A percentile compares a stretch with the other conserved stretches of the same genome.
Evolutionary conservation across 139 green algal species (phyloP).

Genomic region (Asterochloris sp.): DNA sequence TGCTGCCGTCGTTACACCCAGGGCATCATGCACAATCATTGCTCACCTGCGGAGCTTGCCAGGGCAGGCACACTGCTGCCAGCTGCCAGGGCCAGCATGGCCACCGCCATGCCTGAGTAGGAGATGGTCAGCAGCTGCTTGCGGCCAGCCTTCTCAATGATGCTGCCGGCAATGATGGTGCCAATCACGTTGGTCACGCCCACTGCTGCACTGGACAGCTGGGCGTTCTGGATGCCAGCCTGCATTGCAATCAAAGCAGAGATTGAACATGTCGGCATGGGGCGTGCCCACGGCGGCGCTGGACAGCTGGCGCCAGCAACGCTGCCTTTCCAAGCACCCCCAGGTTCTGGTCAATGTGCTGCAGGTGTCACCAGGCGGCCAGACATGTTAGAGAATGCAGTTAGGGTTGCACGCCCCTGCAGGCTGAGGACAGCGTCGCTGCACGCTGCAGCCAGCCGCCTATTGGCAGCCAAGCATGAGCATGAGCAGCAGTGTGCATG

Average conservation of each 20-base stretch:
- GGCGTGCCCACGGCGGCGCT: not conserved
- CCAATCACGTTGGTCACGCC: constrained; percentile 87
- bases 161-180: constrained; percentile 67
- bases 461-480: too few relatives aligned
- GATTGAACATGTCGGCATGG: not conserved
- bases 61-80: constrained; percentile 69
- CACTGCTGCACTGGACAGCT: constrained; percentile 83
- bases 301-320: too few relatives aligned
- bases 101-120: constrained; percentile 71
- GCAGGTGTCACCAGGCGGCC: too few relatives aligned
- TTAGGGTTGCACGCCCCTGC: too few relatives aligned
- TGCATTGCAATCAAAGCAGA: constrained; percentile 16
- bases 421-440: too few relatives aligned
- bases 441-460: too few relatives aligned
- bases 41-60: constrained; percentile 17
- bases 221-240: constrained; percentile 82
- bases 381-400: too few relatives aligned
- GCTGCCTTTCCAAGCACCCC: too few relatives aligned
- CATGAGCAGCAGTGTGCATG: too few relatives aligned
- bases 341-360: too few relatives aligned
- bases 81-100: constrained; percentile 76
- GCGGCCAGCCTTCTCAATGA: constrained; percentile 81
- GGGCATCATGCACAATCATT: not conserved
- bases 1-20: too few relatives aligned
- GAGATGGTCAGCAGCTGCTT: constrained; percentile 78